A percentile compares a stretch with the other conserved stretches of the same genome.
Evolutionary conservation across 495 filamentous ascomycete genomes (phyloP).

Genomic region (Trichoderma asperelloides): DNA sequence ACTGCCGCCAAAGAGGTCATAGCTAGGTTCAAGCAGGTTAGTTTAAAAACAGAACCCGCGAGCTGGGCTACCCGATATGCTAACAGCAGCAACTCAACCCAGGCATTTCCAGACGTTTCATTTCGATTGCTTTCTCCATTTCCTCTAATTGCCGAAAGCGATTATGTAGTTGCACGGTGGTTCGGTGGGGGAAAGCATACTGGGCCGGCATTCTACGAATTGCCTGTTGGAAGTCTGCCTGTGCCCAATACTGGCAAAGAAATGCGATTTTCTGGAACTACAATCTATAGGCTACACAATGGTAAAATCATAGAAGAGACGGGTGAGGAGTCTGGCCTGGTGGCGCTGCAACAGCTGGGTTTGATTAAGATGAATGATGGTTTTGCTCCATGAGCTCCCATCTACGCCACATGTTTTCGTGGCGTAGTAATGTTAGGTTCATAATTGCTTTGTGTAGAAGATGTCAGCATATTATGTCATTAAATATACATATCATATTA

Average conservation of each 20-base stretch:
- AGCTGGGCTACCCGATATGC: background rate
- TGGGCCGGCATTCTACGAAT: background rate
- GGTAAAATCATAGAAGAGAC: background rate
- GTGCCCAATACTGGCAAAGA: background rate
- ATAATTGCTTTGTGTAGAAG: no score
- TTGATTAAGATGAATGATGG: slow-evolving; percentile 4
- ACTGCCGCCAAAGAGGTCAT: background rate
- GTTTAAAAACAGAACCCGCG: background rate
- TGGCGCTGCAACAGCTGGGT: background rate
- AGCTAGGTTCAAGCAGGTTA: background rate
- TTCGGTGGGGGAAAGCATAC: background rate
- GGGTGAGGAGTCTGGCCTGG: background rate
- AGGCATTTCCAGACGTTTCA: background rate
- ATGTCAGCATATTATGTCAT: background rate
- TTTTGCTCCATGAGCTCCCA: background rate
- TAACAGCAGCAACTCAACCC: background rate
- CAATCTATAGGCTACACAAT: background rate
- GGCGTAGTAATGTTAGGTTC: no score
- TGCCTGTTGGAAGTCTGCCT: background rate
- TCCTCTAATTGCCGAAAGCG: background rate
- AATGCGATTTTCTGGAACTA: background rate
- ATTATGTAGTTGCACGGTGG: background rate
- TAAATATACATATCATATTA: background rate
- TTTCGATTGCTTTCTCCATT: background rate
- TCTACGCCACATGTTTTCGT: background rate